Percentiles rank a stretch among this genome's conserved stretches.
Conservation (phyloP, 257 asterid genomes). For the Coffea canephora region DNA sequence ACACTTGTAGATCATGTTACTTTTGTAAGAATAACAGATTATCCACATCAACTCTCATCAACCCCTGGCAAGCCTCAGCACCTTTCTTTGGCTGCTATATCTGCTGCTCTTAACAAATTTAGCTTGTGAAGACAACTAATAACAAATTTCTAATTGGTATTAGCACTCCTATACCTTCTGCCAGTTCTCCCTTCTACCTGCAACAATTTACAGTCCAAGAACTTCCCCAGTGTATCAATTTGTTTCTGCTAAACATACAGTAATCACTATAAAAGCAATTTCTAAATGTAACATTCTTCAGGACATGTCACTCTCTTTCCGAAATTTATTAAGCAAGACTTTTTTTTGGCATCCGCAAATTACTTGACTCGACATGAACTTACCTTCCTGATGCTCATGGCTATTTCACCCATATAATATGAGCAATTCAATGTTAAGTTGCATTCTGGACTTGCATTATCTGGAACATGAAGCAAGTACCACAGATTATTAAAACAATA, state of each 20-base stretch:
- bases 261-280: neutral
- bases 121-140: neutral
- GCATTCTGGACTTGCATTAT: conserved; percentile 80
- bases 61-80: neutral
- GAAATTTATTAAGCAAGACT: neutral
- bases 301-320: neutral
- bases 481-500: neutral
- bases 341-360: neutral
- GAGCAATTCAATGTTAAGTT: conserved; percentile 73
- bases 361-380: conserved; percentile 7
- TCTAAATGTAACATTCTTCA: too few relatives aligned
- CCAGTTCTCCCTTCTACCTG: neutral
- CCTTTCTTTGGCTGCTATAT: neutral
- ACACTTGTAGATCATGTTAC: neutral
- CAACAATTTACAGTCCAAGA: neutral
- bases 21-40: neutral
- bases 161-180: neutral
- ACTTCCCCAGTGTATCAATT: neutral
- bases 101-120: neutral
- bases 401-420: conserved; percentile 85
- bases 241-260: neutral
- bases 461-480: conserved; percentile 41
- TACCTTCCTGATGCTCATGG: conserved; percentile 89
- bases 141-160: too few relatives aligned
- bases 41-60: neutral